Conservation (phyloP, 352 stramenopile genomes). For the Globisporangium middletonii region DNA sequence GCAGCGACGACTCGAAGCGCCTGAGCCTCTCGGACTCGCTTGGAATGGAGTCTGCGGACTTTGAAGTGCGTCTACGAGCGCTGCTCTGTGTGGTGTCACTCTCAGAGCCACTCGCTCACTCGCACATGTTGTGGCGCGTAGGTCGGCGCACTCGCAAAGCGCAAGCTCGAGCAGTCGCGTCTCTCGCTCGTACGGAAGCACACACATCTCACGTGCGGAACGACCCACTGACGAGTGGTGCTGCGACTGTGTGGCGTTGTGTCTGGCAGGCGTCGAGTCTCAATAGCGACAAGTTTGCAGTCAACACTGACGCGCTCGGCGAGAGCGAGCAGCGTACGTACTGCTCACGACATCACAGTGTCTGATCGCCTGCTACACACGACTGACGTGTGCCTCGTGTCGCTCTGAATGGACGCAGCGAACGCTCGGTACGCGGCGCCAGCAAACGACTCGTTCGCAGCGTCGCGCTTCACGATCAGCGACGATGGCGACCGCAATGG, state of each 20-base stretch:
- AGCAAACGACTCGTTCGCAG: slow-evolving; percentile 2
- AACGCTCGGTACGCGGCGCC: slow-evolving; percentile 13
- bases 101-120: neutral
- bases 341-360: neutral
- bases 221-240: neutral
- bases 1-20: slow-evolving; percentile 16
- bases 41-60: slow-evolving; percentile 70
- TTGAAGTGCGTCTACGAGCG: slow-evolving; percentile 36
- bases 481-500: slow-evolving; percentile 2
- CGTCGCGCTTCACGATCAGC: slow-evolving; percentile 2
- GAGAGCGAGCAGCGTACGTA: slow-evolving; percentile 34
- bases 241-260: neutral
- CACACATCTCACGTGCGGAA: neutral
- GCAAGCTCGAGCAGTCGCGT: slow-evolving; percentile 33
- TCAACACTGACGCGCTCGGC: slow-evolving; percentile 54
- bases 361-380: too few species aligned
- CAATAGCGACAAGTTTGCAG: slow-evolving; percentile 69
- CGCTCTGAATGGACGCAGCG: neutral
- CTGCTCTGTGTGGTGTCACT: neutral
- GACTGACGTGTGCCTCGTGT: neutral
- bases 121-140: slow-evolving; percentile 2
- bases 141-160: slow-evolving; percentile 45
- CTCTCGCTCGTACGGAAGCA: slow-evolving; percentile 38
- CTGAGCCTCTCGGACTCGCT: slow-evolving; percentile 66
- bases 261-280: slow-evolving; percentile 42